Conservation (phyloP, 148 eudicot species). For the Cornus kousa region DNA sequence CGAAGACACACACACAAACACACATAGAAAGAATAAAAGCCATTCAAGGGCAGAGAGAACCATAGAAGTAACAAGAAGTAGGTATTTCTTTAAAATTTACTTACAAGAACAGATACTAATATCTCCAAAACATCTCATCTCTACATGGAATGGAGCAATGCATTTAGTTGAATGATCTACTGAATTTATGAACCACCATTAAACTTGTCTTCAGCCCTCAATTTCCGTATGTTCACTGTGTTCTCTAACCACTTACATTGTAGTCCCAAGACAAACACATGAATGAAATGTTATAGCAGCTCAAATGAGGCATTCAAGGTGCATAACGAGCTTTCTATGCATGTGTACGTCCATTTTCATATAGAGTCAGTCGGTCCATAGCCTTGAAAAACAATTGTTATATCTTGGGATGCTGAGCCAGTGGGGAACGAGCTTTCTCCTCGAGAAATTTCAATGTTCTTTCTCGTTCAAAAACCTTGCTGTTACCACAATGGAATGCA, state of each 20-base stretch:
- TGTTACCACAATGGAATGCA: slow-evolving; percentile 60
- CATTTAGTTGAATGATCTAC: slow-evolving; percentile 4
- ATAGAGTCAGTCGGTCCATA: slow-evolving; percentile 56
- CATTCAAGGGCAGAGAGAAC: background rate
- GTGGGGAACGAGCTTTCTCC: slow-evolving; percentile 46
- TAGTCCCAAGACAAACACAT: slow-evolving; percentile 9
- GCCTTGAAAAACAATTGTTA: slow-evolving; percentile 53
- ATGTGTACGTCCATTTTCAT: slow-evolving; percentile 53
- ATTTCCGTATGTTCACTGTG: background rate
- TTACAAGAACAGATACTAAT: background rate
- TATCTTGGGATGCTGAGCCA: slow-evolving; percentile 50
- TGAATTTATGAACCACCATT: background rate
- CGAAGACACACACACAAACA: too few species aligned
- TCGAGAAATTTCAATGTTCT: slow-evolving; percentile 57
- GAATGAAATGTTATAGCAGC: background rate
- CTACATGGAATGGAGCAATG: too few species aligned
- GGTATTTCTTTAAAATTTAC: background rate
- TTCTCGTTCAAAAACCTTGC: slow-evolving; percentile 64
- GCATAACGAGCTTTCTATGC: slow-evolving; percentile 37
- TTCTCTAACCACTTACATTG: background rate
- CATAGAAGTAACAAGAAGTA: slow-evolving; percentile 1
- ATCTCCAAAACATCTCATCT: slow-evolving; percentile 10
- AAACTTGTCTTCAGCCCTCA: background rate
- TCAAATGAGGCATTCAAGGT: slow-evolving; percentile 5
- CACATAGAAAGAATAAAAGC: too few species aligned